These are phyloP conservation scores for Hyaloscypha hepaticicola DNA, from an alignment of 495 filamentous ascomycete species.

Conservation along the genomic window DNA sequence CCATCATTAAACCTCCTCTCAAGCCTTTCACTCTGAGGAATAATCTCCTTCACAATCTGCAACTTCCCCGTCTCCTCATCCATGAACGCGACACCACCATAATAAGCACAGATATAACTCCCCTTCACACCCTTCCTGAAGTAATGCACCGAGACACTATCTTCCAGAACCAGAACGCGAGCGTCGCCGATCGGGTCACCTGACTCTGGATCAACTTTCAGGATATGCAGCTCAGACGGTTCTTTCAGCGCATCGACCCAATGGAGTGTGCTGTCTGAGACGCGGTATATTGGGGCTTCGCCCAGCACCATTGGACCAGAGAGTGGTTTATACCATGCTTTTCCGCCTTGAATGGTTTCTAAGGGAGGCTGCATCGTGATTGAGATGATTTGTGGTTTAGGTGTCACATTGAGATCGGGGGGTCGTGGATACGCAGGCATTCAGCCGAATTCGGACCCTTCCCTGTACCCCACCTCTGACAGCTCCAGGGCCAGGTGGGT, in stretches of 20 bases:
- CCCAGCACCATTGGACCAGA: constrained; percentile 14
- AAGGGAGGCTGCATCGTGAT: background rate
- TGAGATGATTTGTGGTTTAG: background rate
- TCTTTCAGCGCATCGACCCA: constrained; percentile 16
- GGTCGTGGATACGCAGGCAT: too few species aligned
- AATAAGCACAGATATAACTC: constrained; percentile 25
- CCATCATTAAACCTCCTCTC: constrained; percentile 26
- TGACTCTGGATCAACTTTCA: constrained; percentile 1
- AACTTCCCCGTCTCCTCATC: constrained; percentile 26
- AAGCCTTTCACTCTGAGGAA: constrained; percentile 2
- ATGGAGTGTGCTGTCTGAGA: constrained; percentile 22
- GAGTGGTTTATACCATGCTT: background rate
- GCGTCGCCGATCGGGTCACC: constrained; percentile 2
- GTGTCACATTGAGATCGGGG: too few species aligned
- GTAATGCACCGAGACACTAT: constrained; percentile 14
- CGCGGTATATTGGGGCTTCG: constrained; percentile 21
- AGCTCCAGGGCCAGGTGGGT: too few species aligned
- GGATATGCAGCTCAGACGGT: constrained; percentile 11
- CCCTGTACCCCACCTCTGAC: too few species aligned
- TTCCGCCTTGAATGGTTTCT: background rate
- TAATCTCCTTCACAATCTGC: constrained; percentile 22
- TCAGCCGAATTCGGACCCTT: too few species aligned
- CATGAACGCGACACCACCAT: constrained; percentile 16
- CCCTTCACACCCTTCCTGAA: constrained; percentile 13
- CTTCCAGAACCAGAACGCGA: constrained; percentile 8